Evolutionary conservation across 2,329 filamentous ascomycete genomes (phyloP).

Genomic region (Rhexocercosporidium sp.): DNA sequence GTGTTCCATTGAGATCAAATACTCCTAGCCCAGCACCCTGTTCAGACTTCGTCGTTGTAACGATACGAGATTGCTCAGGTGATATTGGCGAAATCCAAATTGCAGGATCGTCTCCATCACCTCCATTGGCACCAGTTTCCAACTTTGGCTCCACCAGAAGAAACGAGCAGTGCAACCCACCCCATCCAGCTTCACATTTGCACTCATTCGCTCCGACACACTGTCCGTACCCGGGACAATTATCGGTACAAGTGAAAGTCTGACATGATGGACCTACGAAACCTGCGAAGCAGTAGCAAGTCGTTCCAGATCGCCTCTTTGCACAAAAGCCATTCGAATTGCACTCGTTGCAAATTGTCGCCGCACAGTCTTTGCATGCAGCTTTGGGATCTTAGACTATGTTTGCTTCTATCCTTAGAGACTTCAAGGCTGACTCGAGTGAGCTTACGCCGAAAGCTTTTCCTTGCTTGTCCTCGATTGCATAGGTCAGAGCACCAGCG

Average conservation of each 20-base stretch:
- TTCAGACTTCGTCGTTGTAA: not conserved
- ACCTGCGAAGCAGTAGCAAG: conserved; percentile 7
- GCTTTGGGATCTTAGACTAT: not conserved
- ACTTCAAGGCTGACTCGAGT: not conserved
- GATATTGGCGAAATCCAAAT: conserved; percentile 12
- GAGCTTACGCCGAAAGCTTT: conserved; percentile 5
- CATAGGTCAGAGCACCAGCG: conserved; percentile 3
- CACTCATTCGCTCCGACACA: conserved; percentile 7
- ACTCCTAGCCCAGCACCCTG: conserved; percentile 3
- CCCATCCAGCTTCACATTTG: conserved; percentile 7
- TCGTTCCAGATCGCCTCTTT: conserved; percentile 7
- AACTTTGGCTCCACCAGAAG: conserved; percentile 1
- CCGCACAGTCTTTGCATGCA: not conserved
- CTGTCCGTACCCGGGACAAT: not conserved
- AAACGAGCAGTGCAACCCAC: conserved; percentile 2
- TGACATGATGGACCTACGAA: not conserved
- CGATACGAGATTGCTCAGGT: not conserved
- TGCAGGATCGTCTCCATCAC: conserved; percentile 7
- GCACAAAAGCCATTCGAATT: not conserved
- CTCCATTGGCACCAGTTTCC: conserved; percentile 7
- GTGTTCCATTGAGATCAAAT: conserved; percentile 3
- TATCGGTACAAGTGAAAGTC: not conserved
- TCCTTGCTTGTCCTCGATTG: not conserved
- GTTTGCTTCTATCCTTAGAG: conserved; percentile 1
- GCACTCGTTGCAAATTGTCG: not conserved